Conservation (phyloP, 1,284 basidiomycete species). For the Ustilago shanxiensis region DNA sequence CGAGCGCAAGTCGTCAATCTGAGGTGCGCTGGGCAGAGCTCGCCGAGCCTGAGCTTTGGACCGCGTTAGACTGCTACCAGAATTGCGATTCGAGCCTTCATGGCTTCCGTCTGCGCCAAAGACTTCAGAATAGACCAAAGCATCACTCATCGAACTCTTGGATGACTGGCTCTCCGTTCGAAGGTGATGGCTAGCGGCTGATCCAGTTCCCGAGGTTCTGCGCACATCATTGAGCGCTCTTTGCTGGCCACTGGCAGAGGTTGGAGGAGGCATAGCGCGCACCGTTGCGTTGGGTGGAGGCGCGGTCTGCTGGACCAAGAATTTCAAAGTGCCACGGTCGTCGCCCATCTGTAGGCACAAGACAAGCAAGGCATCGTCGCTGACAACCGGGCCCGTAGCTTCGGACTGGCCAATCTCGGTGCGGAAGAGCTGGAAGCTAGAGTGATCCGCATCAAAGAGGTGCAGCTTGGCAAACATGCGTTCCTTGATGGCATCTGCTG, state of each 20-base stretch:
- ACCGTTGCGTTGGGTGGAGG: constrained; percentile 41
- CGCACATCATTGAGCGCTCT: constrained; percentile 30
- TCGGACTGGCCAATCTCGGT: constrained; percentile 68
- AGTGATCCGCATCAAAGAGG: constrained; percentile 57
- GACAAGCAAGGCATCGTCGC: constrained; percentile 66
- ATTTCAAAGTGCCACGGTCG: constrained; percentile 68
- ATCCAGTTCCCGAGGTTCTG: constrained; percentile 24
- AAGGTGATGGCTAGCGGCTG: constrained; percentile 36
- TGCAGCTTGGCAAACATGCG: constrained; percentile 65
- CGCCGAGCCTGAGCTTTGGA: constrained; percentile 55
- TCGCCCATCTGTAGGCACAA: constrained; percentile 68
- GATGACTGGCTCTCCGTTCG: constrained; percentile 58
- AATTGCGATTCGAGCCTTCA: constrained; percentile 44
- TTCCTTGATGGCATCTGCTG: constrained; percentile 66
- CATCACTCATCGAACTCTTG: constrained; percentile 56
- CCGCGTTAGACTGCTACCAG: constrained; percentile 45
- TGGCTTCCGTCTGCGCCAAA: constrained; percentile 30
- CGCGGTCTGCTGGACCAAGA: constrained; percentile 59
- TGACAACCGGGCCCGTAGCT: constrained; percentile 57
- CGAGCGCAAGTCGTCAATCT: constrained; percentile 43
- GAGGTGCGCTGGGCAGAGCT: constrained; percentile 41
- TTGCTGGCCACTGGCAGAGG: constrained; percentile 26
- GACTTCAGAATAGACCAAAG: constrained; percentile 36
- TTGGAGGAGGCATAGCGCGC: constrained; percentile 54
- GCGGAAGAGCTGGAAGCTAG: constrained; percentile 59